These are phyloP conservation scores for Cucurbita argyrosperma DNA, from an alignment of 306 rosid species.

Conservation along the genomic window DNA sequence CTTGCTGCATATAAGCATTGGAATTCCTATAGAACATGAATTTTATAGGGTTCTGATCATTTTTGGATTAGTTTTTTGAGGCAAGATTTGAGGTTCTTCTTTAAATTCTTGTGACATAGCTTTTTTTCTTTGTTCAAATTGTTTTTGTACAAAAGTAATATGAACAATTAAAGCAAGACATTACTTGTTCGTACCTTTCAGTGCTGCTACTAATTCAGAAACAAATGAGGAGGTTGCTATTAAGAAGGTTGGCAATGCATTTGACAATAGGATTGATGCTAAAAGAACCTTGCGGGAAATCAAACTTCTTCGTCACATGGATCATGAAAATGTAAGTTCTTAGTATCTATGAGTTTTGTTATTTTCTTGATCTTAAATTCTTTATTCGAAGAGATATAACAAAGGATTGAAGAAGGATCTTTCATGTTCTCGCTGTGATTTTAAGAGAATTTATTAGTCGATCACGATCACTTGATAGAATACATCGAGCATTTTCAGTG, in stretches of 20 bases:
- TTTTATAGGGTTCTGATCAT: background rate
- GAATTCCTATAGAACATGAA: background rate
- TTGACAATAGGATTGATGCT: conserved; percentile 91
- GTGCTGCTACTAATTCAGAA: conserved; percentile 83
- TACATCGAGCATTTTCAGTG: background rate
- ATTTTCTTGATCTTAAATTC: background rate
- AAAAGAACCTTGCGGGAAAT: conserved; percentile 90
- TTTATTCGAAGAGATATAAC: background rate
- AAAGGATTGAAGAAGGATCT: background rate
- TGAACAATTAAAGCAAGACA: conserved; percentile 15
- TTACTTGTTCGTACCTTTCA: conserved; percentile 16
- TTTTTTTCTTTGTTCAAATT: background rate
- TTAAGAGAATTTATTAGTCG: background rate
- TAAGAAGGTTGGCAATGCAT: conserved; percentile 97
- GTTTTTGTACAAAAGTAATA: conserved; percentile 3
- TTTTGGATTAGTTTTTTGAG: background rate
- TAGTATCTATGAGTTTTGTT: background rate
- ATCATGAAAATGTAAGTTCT: conserved; percentile 75
- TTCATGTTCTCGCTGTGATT: background rate
- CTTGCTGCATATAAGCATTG: background rate
- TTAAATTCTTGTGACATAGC: background rate
- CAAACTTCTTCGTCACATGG: conserved; percentile 88
- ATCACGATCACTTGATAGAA: background rate
- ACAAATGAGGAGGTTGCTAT: conserved; percentile 85
- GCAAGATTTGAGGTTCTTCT: background rate